Percentiles rank a stretch among this genome's conserved stretches.
phyloP scores from a whole-genome alignment of 352 stramenopile species.

The Phytophthora pisi region DNA sequence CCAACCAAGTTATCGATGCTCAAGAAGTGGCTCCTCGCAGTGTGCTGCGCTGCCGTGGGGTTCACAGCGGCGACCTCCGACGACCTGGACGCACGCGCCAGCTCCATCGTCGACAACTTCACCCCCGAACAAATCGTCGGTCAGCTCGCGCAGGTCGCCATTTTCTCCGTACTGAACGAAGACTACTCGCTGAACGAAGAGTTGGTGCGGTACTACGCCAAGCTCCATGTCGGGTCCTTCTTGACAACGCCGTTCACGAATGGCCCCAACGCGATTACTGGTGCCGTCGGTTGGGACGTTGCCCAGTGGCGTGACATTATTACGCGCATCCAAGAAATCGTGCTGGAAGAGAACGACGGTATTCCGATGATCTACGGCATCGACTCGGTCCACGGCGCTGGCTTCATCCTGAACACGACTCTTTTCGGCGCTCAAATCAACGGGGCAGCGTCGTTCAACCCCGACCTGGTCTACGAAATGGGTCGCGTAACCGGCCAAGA shows the following conservation, averaged over 20 bases:
- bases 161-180: not conserved
- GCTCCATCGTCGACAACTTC: too few relatives aligned
- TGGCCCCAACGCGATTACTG: constrained; percentile 45
- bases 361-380: constrained; percentile 78
- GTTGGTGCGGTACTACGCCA: constrained; percentile 16
- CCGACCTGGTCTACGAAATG: constrained; percentile 52
- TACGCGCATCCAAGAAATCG: constrained; percentile 66
- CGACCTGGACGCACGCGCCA: too few relatives aligned
- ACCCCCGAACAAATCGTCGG: too few relatives aligned
- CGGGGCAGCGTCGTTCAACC: constrained; percentile 83
- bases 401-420: constrained; percentile 66
- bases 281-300: constrained; percentile 29
- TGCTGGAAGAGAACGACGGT: constrained; percentile 49
- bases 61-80: too few relatives aligned
- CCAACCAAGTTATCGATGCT: too few relatives aligned
- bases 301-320: constrained; percentile 36
- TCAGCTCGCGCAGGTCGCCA: too few relatives aligned
- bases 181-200: not conserved
- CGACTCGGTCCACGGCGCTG: constrained; percentile 85
- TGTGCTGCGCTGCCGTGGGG: too few relatives aligned
- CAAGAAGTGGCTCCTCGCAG: too few relatives aligned
- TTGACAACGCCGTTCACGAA: constrained; percentile 17
- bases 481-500: constrained; percentile 70
- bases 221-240: not conserved
- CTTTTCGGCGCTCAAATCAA: constrained; percentile 88